Conservation (phyloP, 106 monocot genomes). For the Acanthochlamys bracteata region DNA sequence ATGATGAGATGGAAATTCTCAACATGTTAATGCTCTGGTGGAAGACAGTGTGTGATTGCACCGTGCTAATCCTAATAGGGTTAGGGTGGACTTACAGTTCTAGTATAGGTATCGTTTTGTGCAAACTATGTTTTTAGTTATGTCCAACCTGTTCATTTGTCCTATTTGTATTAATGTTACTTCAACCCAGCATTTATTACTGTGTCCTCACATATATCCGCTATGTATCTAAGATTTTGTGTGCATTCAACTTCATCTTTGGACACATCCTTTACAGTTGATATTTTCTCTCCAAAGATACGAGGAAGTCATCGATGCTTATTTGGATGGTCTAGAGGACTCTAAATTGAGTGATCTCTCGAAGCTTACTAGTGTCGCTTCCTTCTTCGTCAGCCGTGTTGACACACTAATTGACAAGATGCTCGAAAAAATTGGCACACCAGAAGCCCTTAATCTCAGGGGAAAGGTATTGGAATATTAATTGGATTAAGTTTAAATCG, state of each 20-base stretch:
- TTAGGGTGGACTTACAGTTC: too few species aligned
- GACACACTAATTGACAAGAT: slow-evolving; percentile 80
- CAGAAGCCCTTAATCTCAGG: slow-evolving; percentile 76
- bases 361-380: slow-evolving; percentile 79
- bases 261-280: slow-evolving; percentile 25
- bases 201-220: too few species aligned
- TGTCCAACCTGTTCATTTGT: too few species aligned
- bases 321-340: slow-evolving; percentile 85
- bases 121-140: too few species aligned
- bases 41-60: too few species aligned
- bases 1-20: too few species aligned
- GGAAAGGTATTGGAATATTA: slow-evolving; percentile 54
- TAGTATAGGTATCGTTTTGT: too few species aligned
- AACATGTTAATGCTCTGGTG: too few species aligned
- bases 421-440: slow-evolving; percentile 82
- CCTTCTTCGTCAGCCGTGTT: slow-evolving; percentile 92
- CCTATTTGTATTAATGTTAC: too few species aligned
- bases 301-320: slow-evolving; percentile 91
- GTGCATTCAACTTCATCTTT: not conserved
- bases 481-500: not conserved
- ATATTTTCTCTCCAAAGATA: slow-evolving; percentile 90
- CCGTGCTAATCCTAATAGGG: too few species aligned
- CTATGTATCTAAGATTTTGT: too few species aligned
- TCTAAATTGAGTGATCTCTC: slow-evolving; percentile 75
- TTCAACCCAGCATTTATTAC: too few species aligned